These are phyloP conservation scores for Apostasia shenzhenica DNA, from an alignment of 106 monocot species.

Conservation along the genomic window DNA sequence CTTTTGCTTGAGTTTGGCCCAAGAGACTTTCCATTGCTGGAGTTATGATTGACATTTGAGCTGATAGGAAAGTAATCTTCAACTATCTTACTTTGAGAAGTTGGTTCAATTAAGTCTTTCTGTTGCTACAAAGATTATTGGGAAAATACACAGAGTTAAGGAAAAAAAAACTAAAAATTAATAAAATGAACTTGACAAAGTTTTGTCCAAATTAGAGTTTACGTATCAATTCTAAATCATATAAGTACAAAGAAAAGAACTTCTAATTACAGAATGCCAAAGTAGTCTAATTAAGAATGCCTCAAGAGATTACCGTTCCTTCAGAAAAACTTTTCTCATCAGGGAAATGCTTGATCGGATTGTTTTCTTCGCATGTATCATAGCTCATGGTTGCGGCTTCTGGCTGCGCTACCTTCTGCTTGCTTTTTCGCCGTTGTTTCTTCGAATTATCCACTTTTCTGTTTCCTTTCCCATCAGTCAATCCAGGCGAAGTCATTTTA, in stretches of 20 bases:
- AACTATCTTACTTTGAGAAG: constrained; percentile 8
- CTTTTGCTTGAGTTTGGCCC: constrained; percentile 41
- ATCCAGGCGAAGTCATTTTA: constrained; percentile 8
- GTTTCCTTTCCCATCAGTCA: constrained; percentile 42
- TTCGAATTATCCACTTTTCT: constrained; percentile 40
- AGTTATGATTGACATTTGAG: constrained; percentile 21
- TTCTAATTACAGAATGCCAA: no score
- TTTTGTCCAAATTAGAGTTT: not conserved
- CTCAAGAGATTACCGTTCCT: constrained; percentile 39
- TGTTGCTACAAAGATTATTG: constrained; percentile 7
- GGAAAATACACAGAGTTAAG: no score
- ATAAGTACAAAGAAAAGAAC: no score
- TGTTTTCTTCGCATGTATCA: constrained; percentile 14
- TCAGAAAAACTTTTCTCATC: constrained; percentile 24
- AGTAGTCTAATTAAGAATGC: not conserved
- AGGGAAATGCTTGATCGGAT: constrained; percentile 14
- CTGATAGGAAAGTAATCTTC: constrained; percentile 19
- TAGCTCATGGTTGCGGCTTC: constrained; percentile 18
- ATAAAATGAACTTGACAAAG: not conserved
- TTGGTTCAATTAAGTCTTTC: constrained; percentile 22
- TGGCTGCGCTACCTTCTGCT: constrained; percentile 33
- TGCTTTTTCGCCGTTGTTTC: constrained; percentile 59
- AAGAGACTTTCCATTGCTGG: constrained; percentile 26
- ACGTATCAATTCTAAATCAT: no score
- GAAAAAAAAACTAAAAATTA: no score